These are phyloP conservation scores for Blastocystis sp. DNA, from an alignment of 352 stramenopile genomes.

Conservation along the genomic window DNA sequence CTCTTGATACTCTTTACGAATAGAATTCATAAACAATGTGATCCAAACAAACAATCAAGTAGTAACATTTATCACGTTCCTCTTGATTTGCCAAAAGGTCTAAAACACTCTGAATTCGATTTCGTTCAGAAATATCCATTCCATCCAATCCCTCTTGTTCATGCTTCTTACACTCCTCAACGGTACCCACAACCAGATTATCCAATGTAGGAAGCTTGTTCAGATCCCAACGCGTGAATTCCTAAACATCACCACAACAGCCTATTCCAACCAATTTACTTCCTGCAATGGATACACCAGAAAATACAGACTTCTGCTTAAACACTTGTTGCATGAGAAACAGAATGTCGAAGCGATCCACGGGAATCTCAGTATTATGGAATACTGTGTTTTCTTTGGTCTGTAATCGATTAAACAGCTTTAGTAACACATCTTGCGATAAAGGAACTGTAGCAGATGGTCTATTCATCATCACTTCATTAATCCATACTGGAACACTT, in stretches of 20 bases:
- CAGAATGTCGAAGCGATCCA: conserved; percentile 74
- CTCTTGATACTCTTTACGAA: background rate
- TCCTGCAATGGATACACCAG: conserved; percentile 71
- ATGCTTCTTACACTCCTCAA: conserved; percentile 68
- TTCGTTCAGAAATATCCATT: background rate
- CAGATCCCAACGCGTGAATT: conserved; percentile 75
- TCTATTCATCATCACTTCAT: conserved; percentile 66
- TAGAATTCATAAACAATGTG: background rate
- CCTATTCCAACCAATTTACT: conserved; percentile 67
- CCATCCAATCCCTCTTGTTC: conserved; percentile 22
- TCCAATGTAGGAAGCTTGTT: conserved; percentile 72
- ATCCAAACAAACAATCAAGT: conserved; percentile 13
- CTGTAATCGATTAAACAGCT: conserved; percentile 65
- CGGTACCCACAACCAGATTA: conserved; percentile 78
- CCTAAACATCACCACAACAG: conserved; percentile 64
- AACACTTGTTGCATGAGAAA: conserved; percentile 79
- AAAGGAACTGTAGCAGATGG: conserved; percentile 70
- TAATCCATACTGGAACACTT: conserved; percentile 72
- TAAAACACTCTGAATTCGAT: background rate
- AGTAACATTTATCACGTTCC: conserved; percentile 1
- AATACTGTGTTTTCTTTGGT: conserved; percentile 72
- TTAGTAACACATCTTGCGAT: conserved; percentile 53
- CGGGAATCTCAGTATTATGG: background rate
- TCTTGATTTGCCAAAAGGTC: background rate
- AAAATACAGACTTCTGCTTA: conserved; percentile 73